These are phyloP conservation scores for Xylaria sp. DNA, from an alignment of 2,329 filamentous ascomycete species.

Conservation along the genomic window DNA sequence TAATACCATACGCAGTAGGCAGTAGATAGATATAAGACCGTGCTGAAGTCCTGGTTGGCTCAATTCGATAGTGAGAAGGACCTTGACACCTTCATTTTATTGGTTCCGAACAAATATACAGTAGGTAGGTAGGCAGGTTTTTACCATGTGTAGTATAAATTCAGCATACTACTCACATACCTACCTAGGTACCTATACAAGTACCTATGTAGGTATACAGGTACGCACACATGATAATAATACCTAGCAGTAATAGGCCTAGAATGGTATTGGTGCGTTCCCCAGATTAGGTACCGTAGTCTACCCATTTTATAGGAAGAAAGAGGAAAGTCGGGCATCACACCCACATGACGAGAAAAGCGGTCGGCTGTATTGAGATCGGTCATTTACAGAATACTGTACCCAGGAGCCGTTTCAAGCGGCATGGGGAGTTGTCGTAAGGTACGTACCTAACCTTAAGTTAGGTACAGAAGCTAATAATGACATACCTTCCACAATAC, in stretches of 20 bases:
- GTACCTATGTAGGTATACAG: neutral
- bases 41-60: conserved; percentile 2
- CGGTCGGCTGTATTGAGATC: neutral
- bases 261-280: neutral
- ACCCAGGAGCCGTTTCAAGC: neutral
- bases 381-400: neutral
- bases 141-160: neutral
- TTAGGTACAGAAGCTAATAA: too few relatives aligned
- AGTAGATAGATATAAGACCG: conserved; percentile 10
- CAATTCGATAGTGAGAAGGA: neutral
- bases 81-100: conserved; percentile 1
- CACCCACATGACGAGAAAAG: neutral
- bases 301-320: neutral
- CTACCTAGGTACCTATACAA: too few relatives aligned
- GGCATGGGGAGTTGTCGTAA: neutral
- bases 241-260: neutral
- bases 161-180: neutral
- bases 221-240: neutral
- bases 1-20: neutral
- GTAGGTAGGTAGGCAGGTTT: too few relatives aligned
- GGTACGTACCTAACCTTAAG: neutral
- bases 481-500: too few relatives aligned
- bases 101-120: neutral
- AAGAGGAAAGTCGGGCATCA: neutral
- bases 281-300: neutral